Base-by-base conservation (phyloP, 1,139 yeast genomes). In the Geotrichum citri-aurantii region DNA sequence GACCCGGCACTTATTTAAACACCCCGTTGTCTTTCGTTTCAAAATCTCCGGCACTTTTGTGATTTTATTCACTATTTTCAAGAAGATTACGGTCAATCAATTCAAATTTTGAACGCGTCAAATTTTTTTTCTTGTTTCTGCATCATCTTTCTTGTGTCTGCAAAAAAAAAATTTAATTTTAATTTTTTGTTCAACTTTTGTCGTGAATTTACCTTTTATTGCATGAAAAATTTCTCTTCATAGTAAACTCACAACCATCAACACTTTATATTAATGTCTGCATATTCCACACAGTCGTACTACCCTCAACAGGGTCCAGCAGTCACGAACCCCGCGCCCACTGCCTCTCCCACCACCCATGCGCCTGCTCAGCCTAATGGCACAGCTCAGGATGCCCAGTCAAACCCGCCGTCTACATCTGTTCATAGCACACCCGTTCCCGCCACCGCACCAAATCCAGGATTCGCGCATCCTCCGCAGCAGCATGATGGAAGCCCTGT, bases 241-340 rank as follows among this genome's bases (percentile, higher is more conserved):
- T 31, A 11, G 40, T 31, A 31, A 7, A 6, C 14, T 7, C 40
- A 31, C 40, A 31, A 14, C 40, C 23, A 27, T 48, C 40, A 27
- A 4, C 8, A 23, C 33, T 48, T 49, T 46, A n/a, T 48, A 23
- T 48, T 55, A 29, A 56, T 56, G 59, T 56, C 59, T 56, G 59
- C 59, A 56, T 56, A 56, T 52, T 56, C 59, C 47, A 51, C 59
- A 50, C 59, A 56, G 53, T 52, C 59, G n/a, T 56, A 52, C 50
- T 56, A 56, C 46, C 14, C 59, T 33, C 59, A 56, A 23, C 52
- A 50, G 49, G 52, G 52, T 23, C 54, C 54, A n/a, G 42, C 62
- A 12, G 54, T 59, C 42, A 17, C 58, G 11, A 40, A 57, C 48
- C n/a, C 55, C 23, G 42, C 53, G 19, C 24, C 62, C 42, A 53